Percentiles rank a stretch among this genome's conserved stretches.
These are phyloP conservation scores for Zarea fungicola DNA, from an alignment of 2,329 filamentous ascomycete genomes.

Conservation along the genomic window DNA sequence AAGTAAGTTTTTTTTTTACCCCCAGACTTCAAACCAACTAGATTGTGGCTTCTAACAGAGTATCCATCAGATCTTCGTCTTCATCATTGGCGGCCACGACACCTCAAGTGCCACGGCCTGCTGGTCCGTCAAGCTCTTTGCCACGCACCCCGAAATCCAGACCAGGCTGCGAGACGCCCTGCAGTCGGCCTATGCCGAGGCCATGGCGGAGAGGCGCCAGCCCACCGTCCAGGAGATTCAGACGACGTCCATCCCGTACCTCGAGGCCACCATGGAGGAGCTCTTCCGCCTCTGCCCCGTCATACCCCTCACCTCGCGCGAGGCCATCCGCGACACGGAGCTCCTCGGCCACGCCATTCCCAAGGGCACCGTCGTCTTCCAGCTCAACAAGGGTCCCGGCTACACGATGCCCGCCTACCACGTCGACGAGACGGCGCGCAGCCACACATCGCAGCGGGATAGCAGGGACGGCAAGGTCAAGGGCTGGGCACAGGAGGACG, in stretches of 20 bases:
- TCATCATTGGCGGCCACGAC: slow-evolving; percentile 23
- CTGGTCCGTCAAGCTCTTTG: slow-evolving; percentile 21
- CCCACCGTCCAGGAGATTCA: slow-evolving; percentile 26
- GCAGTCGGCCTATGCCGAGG: slow-evolving; percentile 16
- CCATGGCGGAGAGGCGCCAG: slow-evolving; percentile 15
- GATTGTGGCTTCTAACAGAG: background rate
- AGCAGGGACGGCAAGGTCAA: slow-evolving; percentile 6
- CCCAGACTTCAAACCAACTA: too few species aligned
- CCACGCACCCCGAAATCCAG: slow-evolving; percentile 22
- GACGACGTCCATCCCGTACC: slow-evolving; percentile 25
- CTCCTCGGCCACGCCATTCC: slow-evolving; percentile 29
- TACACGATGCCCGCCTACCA: slow-evolving; percentile 17
- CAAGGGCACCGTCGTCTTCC: slow-evolving; percentile 27
- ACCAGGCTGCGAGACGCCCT: slow-evolving; percentile 22
- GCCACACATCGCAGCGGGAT: slow-evolving; percentile 17
- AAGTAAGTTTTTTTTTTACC: background rate
- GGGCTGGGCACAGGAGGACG: slow-evolving; percentile 23
- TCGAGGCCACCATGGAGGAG: slow-evolving; percentile 35
- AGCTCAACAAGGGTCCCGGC: slow-evolving; percentile 23
- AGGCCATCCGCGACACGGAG: slow-evolving; percentile 26
- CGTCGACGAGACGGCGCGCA: slow-evolving; percentile 21
- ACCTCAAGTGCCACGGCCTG: slow-evolving; percentile 21
- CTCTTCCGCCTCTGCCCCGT: slow-evolving; percentile 25
- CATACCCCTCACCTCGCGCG: slow-evolving; percentile 23
- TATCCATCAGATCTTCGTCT: slow-evolving; percentile 18